Percentiles rank a stretch among this genome's conserved stretches.
These are phyloP conservation scores for Mycena rosella DNA, from an alignment of 768 basidiomycete species.

Conservation along the genomic window DNA sequence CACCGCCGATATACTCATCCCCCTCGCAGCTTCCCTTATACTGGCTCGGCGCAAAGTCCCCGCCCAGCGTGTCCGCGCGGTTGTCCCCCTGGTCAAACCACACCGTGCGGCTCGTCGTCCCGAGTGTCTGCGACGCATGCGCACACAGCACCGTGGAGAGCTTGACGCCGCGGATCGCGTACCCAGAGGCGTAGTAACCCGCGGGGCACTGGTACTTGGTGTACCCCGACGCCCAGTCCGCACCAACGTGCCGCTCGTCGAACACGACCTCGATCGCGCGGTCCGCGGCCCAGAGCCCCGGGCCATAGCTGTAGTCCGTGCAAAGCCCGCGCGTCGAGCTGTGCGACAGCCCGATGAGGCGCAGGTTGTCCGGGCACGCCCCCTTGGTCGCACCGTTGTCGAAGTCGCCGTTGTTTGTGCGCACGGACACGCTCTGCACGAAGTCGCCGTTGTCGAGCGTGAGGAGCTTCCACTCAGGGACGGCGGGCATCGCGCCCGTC, in stretches of 20 bases:
- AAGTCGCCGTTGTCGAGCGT: conserved; percentile 32
- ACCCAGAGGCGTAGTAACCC: conserved; percentile 28
- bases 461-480: conserved; percentile 32
- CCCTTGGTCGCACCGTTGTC: conserved; percentile 35
- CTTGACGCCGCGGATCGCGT: conserved; percentile 31
- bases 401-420: conserved; percentile 28
- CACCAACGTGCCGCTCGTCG: conserved; percentile 26
- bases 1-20: conserved; percentile 32
- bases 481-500: conserved; percentile 9
- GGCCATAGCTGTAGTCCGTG: conserved; percentile 27
- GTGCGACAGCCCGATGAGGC: conserved; percentile 33
- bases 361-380: conserved; percentile 32
- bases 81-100: conserved; percentile 36
- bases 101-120: conserved; percentile 32
- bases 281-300: conserved; percentile 9
- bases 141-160: conserved; percentile 31
- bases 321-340: conserved; percentile 31
- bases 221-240: conserved; percentile 35
- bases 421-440: conserved; percentile 24
- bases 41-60: conserved; percentile 28
- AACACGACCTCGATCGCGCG: conserved; percentile 26
- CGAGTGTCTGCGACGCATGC: conserved; percentile 14
- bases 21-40: conserved; percentile 28
- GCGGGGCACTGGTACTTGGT: conserved; percentile 33
- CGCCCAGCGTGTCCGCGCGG: conserved; percentile 23